Percentiles rank a stretch among this genome's conserved stretches.
Conservation (phyloP, 1,139 yeast genomes). For the Kluyveromyces sp. region DNA sequence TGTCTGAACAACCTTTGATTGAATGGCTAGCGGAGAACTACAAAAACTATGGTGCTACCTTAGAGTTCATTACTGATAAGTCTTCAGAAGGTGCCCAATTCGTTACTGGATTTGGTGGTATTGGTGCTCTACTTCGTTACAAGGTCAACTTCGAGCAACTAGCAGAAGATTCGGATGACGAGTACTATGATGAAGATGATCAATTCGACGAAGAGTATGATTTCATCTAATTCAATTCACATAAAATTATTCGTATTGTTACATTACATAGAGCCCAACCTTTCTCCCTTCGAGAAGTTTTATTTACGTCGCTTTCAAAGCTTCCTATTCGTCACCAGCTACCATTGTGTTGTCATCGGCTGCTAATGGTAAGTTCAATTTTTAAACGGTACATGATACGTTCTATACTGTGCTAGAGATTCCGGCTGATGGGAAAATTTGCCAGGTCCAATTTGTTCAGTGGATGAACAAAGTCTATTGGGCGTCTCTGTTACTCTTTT, state of each 20-base stretch:
- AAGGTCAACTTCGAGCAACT: slow-evolving; percentile 95
- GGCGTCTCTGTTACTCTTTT: slow-evolving; percentile 25
- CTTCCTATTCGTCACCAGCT: too few species aligned
- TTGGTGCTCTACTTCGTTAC: slow-evolving; percentile 93
- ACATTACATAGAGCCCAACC: background rate
- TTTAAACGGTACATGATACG: too few species aligned
- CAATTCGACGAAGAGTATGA: slow-evolving; percentile 37
- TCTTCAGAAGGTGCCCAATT: slow-evolving; percentile 98
- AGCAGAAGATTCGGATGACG: slow-evolving; percentile 83
- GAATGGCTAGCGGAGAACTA: slow-evolving; percentile 99
- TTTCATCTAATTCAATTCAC: slow-evolving; percentile 26
- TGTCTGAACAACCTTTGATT: slow-evolving; percentile 73
- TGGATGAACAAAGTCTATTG: background rate
- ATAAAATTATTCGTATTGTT: background rate
- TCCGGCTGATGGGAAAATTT: background rate
- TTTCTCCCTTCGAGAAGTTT: too few species aligned
- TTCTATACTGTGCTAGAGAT: background rate
- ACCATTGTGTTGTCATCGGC: too few species aligned
- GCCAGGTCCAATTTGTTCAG: background rate
- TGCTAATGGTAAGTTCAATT: too few species aligned
- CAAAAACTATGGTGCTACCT: slow-evolving; percentile 85
- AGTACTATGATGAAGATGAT: slow-evolving; percentile 74
- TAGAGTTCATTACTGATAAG: slow-evolving; percentile 94
- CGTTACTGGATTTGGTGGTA: slow-evolving; percentile 97
- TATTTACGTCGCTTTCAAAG: too few species aligned